These are phyloP conservation scores for Calycina herbarum DNA, from an alignment of 2,329 filamentous ascomycete species.

Conservation along the genomic window DNA sequence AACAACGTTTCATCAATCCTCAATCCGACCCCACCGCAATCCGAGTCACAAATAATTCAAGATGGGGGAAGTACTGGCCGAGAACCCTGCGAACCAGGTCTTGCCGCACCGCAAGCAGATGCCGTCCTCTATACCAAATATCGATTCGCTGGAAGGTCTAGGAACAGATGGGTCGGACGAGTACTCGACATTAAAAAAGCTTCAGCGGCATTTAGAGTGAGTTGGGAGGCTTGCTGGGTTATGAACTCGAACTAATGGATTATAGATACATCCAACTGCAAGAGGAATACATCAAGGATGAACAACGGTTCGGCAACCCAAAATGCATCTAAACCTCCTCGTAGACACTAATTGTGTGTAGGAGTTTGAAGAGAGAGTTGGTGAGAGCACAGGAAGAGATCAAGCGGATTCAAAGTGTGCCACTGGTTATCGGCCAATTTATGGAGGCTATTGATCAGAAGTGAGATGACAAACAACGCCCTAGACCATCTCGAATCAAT, in stretches of 20 bases:
- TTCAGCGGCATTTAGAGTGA: conserved; percentile 93
- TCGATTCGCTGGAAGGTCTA: conserved; percentile 85
- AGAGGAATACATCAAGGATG: conserved; percentile 99
- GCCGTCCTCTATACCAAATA: conserved; percentile 79
- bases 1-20: conserved; percentile 5
- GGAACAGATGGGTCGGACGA: conserved; percentile 82
- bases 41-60: conserved; percentile 22
- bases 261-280: conserved; percentile 89
- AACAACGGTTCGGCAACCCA: conserved; percentile 69
- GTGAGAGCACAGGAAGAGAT: conserved; percentile 98
- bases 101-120: conserved; percentile 79
- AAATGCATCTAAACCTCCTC: neutral
- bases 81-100: conserved; percentile 73
- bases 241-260: conserved; percentile 30
- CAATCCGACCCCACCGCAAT: neutral
- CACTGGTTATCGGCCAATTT: conserved; percentile 96
- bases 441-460: conserved; percentile 99
- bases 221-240: conserved; percentile 34
- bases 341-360: conserved; percentile 39
- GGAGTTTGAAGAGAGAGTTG: conserved; percentile 94
- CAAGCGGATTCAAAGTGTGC: conserved; percentile 98
- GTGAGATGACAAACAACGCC: conserved; percentile 50
- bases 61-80: conserved; percentile 88
- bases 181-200: conserved; percentile 93
- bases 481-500: conserved; percentile 6